Evolutionary conservation across 306 rosid species (phyloP).

Genomic region (cucumber (Cucumis sativus)): DNA sequence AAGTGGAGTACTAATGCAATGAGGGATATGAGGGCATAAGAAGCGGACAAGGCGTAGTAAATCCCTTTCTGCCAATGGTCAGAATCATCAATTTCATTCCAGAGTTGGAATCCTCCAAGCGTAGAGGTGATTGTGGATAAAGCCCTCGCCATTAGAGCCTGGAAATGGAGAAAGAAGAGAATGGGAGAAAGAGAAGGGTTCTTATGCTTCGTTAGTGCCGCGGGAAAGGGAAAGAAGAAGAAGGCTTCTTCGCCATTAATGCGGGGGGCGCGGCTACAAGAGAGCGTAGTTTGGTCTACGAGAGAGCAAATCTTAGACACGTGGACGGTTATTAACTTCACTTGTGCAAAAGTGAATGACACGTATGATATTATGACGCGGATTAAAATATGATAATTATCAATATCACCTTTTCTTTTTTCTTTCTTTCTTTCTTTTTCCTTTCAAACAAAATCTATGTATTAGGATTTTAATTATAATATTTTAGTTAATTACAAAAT

Average conservation of each 20-base stretch:
- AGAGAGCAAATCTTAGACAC: background rate
- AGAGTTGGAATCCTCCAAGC: conserved; percentile 13
- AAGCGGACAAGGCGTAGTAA: conserved; percentile 29
- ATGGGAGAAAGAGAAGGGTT: background rate
- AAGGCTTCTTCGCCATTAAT: background rate
- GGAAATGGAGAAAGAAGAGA: background rate
- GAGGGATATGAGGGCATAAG: conserved; percentile 43
- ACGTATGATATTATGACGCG: background rate
- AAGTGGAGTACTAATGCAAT: conserved; percentile 35
- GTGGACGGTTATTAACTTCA: background rate
- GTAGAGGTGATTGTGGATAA: conserved; percentile 14
- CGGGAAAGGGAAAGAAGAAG: background rate
- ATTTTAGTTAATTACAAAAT: too few species aligned
- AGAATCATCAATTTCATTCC: conserved; percentile 26
- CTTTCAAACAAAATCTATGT: too few species aligned
- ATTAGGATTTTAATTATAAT: too few species aligned
- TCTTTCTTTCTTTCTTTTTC: too few species aligned
- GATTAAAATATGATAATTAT: background rate
- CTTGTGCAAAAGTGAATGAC: background rate
- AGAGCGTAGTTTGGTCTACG: background rate
- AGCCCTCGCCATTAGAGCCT: conserved; percentile 1
- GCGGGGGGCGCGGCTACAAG: background rate
- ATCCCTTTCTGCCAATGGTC: conserved; percentile 23
- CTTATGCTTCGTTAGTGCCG: background rate
- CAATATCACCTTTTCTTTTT: too few species aligned